Evolutionary conservation across 768 basidiomycete species (phyloP).

Genomic region (Leucogyrophana mollusca): DNA sequence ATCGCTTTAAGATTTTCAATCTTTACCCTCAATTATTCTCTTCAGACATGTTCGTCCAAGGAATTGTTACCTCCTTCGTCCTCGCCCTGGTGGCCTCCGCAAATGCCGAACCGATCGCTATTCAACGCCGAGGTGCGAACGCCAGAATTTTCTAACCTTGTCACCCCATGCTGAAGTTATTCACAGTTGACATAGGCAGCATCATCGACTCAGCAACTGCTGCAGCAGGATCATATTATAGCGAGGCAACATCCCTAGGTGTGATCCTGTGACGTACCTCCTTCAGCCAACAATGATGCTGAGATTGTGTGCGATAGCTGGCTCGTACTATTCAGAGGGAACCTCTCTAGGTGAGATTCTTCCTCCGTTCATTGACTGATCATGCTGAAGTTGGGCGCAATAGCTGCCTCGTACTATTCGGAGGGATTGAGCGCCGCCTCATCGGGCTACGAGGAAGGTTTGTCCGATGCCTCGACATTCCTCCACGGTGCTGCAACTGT

Average conservation of each 20-base stretch:
- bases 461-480: constrained; percentile 27
- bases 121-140: constrained; percentile 45
- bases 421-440: constrained; percentile 16
- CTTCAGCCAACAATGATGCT: no score
- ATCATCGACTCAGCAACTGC: constrained; percentile 39
- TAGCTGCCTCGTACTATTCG: constrained; percentile 17
- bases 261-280: neutral
- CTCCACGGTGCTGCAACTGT: constrained; percentile 8
- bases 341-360: no score
- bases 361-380: no score
- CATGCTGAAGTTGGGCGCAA: no score
- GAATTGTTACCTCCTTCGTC: constrained; percentile 34
- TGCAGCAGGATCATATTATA: constrained; percentile 31
- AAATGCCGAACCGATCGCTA: constrained; percentile 33
- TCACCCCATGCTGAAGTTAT: constrained; percentile 6
- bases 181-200: constrained; percentile 31
- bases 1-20: neutral
- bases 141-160: neutral
- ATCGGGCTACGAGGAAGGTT: constrained; percentile 9
- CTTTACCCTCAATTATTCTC: constrained; percentile 12
- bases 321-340: no score
- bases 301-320: no score
- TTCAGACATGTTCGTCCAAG: constrained; percentile 40
- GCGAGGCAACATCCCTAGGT: constrained; percentile 25
- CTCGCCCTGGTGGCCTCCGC: constrained; percentile 32